Evolutionary conservation across 1,284 basidiomycete genomes (phyloP), one percentile per base, ranked within the genome.

Genomic region (Naganishia cerealis): DNA sequence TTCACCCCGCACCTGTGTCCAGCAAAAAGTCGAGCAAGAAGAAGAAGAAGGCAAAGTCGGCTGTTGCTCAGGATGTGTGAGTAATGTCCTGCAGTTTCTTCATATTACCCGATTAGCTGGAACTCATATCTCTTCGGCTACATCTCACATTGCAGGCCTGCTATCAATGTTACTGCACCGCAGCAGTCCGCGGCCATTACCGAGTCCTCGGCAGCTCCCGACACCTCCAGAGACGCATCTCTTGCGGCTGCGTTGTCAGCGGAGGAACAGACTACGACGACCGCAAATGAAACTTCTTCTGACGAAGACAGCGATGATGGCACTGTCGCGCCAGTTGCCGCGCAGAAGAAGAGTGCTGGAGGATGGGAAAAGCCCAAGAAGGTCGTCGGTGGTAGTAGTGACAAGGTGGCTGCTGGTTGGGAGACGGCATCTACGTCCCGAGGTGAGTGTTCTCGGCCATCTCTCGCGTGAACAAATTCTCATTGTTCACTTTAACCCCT

Each of bases 331-430:
- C 52, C 52, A 12, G n/a, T 26, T 15, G 43, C 33, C 15, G 43
- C 38, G 57, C 59, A 24, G 40, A 61, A 38, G 56, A 39, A 24
- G 26, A 39, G 33, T n/a, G 43, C 26, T 12, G 57, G 62, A 48
- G 65, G 26, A 5, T 67, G 69, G 66, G 46, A 70, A 57, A 53
- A 63, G 29, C 69, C 65, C 15, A 67, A 70, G 54, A 63, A 58
- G 59, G 29, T 55, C 26, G 59, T 68, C 5, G 55, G 66, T 24
- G 52, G 57, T 38, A 26, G 52, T n/a, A 57, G 21, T 52, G 57
- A 46, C 36, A 59, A 67, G 52, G 56, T 46, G 13, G 46, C 55
- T 10, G 42, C 48, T 48, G 57, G 26, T 46, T 59, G 42, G 57
- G 57, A 59, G 24, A 42, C 42, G 21, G 57, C 43, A 33, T 29